Evolutionary conservation across 768 basidiomycete species (phyloP), one percentile per base, ranked within the genome.

Genomic region (Phlebiopsis gigantea): DNA sequence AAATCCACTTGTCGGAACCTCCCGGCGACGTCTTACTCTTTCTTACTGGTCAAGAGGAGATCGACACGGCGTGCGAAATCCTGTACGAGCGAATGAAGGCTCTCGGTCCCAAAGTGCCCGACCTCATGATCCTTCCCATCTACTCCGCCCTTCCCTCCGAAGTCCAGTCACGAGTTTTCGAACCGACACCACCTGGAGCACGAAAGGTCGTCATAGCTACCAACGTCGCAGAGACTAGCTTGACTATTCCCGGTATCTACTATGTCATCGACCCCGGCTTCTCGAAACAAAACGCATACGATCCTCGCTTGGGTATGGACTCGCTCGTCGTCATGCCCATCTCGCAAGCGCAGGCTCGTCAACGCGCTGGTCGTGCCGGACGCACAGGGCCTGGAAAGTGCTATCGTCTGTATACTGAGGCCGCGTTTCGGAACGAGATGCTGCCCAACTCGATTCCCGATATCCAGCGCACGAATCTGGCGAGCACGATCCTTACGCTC

Each of bases 201-300:
- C 90, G 97, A 58, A 99, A 99, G 75, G 93, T 96, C 60, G 94
- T 98, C 66, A 92, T 99, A 63, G 96, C 97, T n/a, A 99, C 97
- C 24, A 99, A 98, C 71, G 95, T 98, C 54, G 97, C 97, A 2
- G 97, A 99, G 77, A 98, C 97, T 10, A 94, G 92, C 73, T 78
- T 99, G 68, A 98, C 97, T 7, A 99, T 98, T 65, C 93, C 94
- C 30, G 97, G 95, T 28, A 97, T 99, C 68, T 98, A 98, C 77
- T 99, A 98, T 64, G 96, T 99, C 63, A 87, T 99, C 60, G 97
- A 99, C 68, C 96, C 97, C 1, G 97, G 97, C 12, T 98, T 99
- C 74, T 88, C 93, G 31, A 99, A 99, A 71, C 97, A 99, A 72
- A 98, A 98, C 67, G 96, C 95, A 1, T 99, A 97, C 68, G 97